Percentiles rank a stretch among this genome's conserved stretches.
These are phyloP conservation scores for Lactarius pseudohatsudake DNA, from an alignment of 768 basidiomycete species.

Conservation along the genomic window DNA sequence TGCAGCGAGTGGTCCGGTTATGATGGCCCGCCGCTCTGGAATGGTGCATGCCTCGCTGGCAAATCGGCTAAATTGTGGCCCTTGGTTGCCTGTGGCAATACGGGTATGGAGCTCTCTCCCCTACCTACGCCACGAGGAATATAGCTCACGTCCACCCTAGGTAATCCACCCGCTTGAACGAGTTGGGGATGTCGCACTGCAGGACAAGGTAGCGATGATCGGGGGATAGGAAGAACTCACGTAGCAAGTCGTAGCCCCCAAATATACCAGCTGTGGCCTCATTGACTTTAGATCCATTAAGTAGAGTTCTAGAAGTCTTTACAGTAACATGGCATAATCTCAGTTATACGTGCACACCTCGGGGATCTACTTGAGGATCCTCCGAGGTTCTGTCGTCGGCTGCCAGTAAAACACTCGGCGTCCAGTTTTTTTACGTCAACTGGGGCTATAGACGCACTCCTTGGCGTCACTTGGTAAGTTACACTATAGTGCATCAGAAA, in stretches of 20 bases:
- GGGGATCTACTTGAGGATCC: too few species aligned
- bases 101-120: slow-evolving; percentile 40
- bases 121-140: background rate
- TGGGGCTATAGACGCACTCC: slow-evolving; percentile 27
- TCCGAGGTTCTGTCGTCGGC: too few species aligned
- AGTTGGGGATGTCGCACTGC: background rate
- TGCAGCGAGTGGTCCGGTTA: slow-evolving; percentile 60
- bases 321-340: slow-evolving; percentile 16
- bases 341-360: too few species aligned
- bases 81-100: slow-evolving; percentile 50
- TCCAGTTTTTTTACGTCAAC: slow-evolving; percentile 26
- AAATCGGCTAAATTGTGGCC: slow-evolving; percentile 55
- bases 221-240: background rate
- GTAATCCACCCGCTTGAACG: slow-evolving; percentile 12
- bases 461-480: slow-evolving; percentile 11
- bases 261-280: background rate
- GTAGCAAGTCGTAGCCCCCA: background rate
- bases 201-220: background rate
- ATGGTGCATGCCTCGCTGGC: slow-evolving; percentile 52
- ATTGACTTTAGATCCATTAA: background rate
- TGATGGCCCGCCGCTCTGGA: slow-evolving; percentile 48
- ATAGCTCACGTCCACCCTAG: background rate
- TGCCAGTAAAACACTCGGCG: background rate
- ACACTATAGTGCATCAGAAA: background rate
- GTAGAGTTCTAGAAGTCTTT: background rate